Evolutionary conservation across 83 land plant genomes (phyloP).

Genomic region (Isoetes engelmannii): DNA sequence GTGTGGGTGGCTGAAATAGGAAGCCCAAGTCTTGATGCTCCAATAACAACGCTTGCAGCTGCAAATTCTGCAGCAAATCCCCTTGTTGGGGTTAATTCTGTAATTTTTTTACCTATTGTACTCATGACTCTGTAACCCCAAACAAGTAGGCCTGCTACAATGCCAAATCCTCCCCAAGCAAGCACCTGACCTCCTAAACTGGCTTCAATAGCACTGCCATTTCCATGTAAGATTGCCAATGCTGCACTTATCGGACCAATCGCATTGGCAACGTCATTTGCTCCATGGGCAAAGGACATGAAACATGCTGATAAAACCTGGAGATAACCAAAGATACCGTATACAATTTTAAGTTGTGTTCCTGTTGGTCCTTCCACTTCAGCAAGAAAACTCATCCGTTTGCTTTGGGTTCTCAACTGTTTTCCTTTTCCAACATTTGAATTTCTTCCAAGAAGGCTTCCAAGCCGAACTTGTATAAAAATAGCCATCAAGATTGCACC

Average conservation of each 20-base stretch:
- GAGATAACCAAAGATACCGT: conserved; percentile 91
- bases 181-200: conserved; percentile 58
- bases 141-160: conserved; percentile 83
- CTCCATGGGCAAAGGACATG: conserved; percentile 99
- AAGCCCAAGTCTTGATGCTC: conserved; percentile 87
- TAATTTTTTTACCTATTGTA: conserved; percentile 94
- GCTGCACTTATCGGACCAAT: conserved; percentile 95
- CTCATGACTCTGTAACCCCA: conserved; percentile 98
- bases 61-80: conserved; percentile 99
- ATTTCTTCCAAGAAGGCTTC: conserved; percentile 50
- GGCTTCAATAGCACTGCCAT: conserved; percentile 40
- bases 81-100: conserved; percentile 93
- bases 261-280: conserved; percentile 97
- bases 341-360: conserved; percentile 74
- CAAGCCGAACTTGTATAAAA: conserved; percentile 66
- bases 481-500: conserved; percentile 56
- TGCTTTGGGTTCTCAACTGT: background rate
- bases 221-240: conserved; percentile 72
- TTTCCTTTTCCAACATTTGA: conserved; percentile 10
- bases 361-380: conserved; percentile 88
- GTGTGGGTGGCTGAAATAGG: conserved; percentile 99
- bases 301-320: conserved; percentile 96
- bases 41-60: conserved; percentile 87
- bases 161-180: conserved; percentile 99
- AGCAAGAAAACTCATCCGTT: conserved; percentile 33